Conservation (phyloP, 2,329 filamentous ascomycete genomes). For the Aureobasidium lini region DNA sequence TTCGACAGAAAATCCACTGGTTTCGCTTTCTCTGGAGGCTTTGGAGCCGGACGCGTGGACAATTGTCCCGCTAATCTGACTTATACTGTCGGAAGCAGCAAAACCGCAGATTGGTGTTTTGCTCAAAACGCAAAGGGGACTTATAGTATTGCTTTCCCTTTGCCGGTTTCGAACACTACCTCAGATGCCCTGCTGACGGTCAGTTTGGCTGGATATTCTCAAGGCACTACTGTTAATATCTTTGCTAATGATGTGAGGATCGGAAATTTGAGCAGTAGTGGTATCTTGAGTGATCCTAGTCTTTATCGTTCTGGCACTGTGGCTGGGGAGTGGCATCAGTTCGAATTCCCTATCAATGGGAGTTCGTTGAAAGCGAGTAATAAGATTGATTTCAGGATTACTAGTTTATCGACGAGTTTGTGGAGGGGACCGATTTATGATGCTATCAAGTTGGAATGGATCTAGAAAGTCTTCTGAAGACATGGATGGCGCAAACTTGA, state of each 20-base stretch:
- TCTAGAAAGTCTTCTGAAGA: background rate
- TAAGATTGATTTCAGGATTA: conserved; percentile 31
- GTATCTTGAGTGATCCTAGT: conserved; percentile 37
- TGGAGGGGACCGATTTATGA: conserved; percentile 41
- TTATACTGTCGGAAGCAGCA: conserved; percentile 3
- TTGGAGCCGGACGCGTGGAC: conserved; percentile 7
- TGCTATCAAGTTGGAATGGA: conserved; percentile 32
- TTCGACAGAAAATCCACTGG: conserved; percentile 12
- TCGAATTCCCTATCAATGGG: conserved; percentile 33
- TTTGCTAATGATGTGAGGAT: conserved; percentile 35
- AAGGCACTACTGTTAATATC: conserved; percentile 35
- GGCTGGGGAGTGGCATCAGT: conserved; percentile 42
- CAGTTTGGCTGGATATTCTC: conserved; percentile 39
- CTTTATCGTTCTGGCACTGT: conserved; percentile 42
- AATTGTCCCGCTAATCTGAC: conserved; percentile 12
- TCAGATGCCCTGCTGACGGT: conserved; percentile 33
- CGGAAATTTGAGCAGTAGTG: conserved; percentile 35
- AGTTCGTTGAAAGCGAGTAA: conserved; percentile 28
- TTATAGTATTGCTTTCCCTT: background rate
- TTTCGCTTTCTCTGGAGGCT: conserved; percentile 3
- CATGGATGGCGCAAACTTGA: background rate
- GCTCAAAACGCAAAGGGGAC: conserved; percentile 11
- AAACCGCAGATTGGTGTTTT: conserved; percentile 11
- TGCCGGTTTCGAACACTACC: background rate
- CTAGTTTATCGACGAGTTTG: conserved; percentile 23